A percentile compares a stretch with the other conserved stretches of the same genome.
phyloP scores from a whole-genome alignment of 306 rosid genomes.

The Glycine tomentella region DNA sequence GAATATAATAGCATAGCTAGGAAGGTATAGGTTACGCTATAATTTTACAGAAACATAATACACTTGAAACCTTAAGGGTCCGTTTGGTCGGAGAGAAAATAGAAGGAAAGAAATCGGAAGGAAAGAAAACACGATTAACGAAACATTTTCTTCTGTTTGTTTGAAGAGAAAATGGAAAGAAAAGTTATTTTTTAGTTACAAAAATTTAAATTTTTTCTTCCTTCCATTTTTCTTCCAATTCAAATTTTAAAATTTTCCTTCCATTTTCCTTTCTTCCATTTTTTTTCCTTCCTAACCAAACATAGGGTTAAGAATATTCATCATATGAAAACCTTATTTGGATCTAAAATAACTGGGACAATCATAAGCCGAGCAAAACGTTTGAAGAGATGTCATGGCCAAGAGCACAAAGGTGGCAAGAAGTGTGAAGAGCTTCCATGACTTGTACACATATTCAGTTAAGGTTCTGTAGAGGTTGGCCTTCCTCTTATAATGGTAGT shows the following conservation, averaged over 20 bases:
- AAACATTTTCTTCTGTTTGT: no score
- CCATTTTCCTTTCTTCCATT: no score
- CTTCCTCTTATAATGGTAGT: conserved; percentile 10
- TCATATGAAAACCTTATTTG: not conserved
- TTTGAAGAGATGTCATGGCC: conserved; percentile 27
- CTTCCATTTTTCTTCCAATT: no score
- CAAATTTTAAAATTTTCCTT: no score
- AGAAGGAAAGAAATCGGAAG: no score
- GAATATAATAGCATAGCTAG: not conserved
- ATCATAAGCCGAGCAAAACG: conserved; percentile 37
- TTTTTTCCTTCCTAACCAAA: no score
- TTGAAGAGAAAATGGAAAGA: no score
- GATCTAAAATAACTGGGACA: not conserved
- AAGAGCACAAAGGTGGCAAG: conserved; percentile 27
- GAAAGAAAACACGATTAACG: no score
- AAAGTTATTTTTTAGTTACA: no score
- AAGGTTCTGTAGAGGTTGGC: not conserved
- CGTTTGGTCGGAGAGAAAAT: no score
- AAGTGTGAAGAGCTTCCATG: conserved; percentile 39
- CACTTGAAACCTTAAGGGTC: not conserved
- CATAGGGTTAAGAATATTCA: not conserved
- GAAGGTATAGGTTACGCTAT: no score
- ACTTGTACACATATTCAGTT: conserved; percentile 26
- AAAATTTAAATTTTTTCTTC: no score
- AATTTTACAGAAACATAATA: not conserved